Evolutionary conservation across 192 early-diverging fungal genomes (phyloP), one percentile per base, ranked within the genome.

Genomic region (Pilaira anomala): DNA sequence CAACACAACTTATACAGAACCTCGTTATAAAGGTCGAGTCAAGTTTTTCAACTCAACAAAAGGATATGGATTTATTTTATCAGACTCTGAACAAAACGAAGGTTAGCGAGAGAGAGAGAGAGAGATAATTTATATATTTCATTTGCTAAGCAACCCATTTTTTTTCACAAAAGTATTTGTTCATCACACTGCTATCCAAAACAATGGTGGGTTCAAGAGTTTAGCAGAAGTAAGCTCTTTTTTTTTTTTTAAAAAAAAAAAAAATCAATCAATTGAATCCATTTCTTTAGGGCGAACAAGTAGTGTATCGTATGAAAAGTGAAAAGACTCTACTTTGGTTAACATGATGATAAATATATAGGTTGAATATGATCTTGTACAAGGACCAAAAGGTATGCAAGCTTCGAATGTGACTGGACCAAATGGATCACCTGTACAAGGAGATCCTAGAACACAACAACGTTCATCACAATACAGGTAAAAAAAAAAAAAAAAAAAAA

Each of bases 41-140:
- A 94, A 94, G 83, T 94, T 94, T 68, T 94, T 94, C 76, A 92
- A 89, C 64, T 80, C 81, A 64, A 81, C 85, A 69, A 94, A 94
- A 73, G 92, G 93, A 48, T 95, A 88, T 71, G 93, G 93, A 0
- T 95, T 95, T 74, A 90, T 95, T 56, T 85, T 93, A 54, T 88
- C 88, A 11, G 76, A 80, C 57, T 79, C 80, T 2, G 49, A 66
- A 3, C 76, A 87, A 44, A 80, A 79, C 46, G 93, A 93, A 87
- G 88, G 90, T 92, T 87, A n/a, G n/a, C n/a, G n/a, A n/a, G n/a
- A n/a, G n/a, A n/a, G n/a, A n/a, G n/a, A n/a, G n/a, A n/a, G n/a
- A n/a, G n/a, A n/a, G n/a, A n/a, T n/a, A 71, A 75, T 60, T 9
- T 14, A 25, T 16, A 18, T 30, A 52, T 48, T 58, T 50, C 21